Percentiles rank a stretch among this genome's conserved stretches.
Evolutionary conservation across 306 rosid genomes (phyloP).

Genomic region (Boehmeria nivea): DNA sequence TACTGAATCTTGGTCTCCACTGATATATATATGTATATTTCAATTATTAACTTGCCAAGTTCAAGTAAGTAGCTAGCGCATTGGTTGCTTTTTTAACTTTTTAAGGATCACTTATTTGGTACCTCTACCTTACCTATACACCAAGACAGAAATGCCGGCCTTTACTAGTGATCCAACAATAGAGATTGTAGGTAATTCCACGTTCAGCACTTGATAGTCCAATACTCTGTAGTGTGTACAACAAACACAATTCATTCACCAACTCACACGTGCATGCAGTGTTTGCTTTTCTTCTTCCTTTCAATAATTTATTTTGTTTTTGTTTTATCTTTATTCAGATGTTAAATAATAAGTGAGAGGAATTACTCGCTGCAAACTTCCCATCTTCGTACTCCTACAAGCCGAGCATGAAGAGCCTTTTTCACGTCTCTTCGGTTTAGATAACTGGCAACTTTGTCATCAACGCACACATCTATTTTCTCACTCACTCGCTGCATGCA

Average conservation of each 20-base stretch:
- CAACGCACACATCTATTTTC: slow-evolving; percentile 62
- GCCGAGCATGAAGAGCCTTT: slow-evolving; percentile 63
- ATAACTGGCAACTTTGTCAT: slow-evolving; percentile 44
- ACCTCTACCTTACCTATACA: slow-evolving; percentile 27
- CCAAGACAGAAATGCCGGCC: slow-evolving; percentile 25
- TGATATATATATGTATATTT: not conserved
- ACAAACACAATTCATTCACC: not conserved
- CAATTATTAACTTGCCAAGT: not conserved
- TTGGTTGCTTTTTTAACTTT: too few species aligned
- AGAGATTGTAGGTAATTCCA: slow-evolving; percentile 30
- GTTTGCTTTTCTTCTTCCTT: not conserved
- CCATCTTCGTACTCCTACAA: slow-evolving; percentile 48
- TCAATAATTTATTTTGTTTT: not conserved
- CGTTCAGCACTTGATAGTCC: slow-evolving; percentile 32
- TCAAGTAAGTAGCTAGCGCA: not conserved
- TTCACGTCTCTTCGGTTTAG: slow-evolving; percentile 62
- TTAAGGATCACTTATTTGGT: too few species aligned
- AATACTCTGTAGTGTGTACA: slow-evolving; percentile 7
- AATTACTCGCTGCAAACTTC: slow-evolving; percentile 53
- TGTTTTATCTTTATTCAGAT: not conserved
- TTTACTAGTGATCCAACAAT: slow-evolving; percentile 27
- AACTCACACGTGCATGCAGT: too few species aligned
- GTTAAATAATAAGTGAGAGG: not conserved
- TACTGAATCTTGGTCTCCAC: slow-evolving; percentile 33
- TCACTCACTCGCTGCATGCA: slow-evolving; percentile 29